Base-by-base conservation (phyloP, 2,329 filamentous ascomycete species). In the Talaromyces amestolkiae region DNA sequence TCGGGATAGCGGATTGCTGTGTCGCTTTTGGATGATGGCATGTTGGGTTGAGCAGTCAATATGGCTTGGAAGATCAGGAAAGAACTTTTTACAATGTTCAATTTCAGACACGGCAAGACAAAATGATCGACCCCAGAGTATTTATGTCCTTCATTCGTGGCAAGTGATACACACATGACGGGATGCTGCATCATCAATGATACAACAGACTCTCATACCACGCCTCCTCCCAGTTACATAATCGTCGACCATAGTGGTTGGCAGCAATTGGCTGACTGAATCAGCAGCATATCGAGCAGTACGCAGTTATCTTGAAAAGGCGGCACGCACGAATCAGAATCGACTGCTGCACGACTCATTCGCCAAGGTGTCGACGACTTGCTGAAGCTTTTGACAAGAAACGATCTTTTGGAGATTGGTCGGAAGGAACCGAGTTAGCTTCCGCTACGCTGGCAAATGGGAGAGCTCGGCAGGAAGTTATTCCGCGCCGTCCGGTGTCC, bases 11-110 rank as follows among this genome's bases (percentile, higher is more conserved):
- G 72, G 53, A 71, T 66, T 8, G 69, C 58, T 3, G 68, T 70
- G 7, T 74, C 72, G 66, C 68, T 69, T 69, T 72, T 75, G 54
- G 74, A 74, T 51, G 69, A 64, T 39, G 72, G 69, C 74, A 76
- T 37, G 31, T 58, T 59, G 3, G 9, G 19, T 27, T 45, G 37
- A 31, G 27, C 27, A 31, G 31, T 54, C 49, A 22, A 19, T 37
- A 22, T 31, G 24, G n/a, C 27, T 53, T 31, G 49, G 4, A 33
- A 51, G 15, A n/a, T 31, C 15, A 11, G 51, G 31, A 22, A n/a
- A 54, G 35, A 54, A 11, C 24, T 35, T 54, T 31, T 35, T 22
- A 3, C 15, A 3, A 53, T 11, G 27, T 54, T 19, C 24, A 19
- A 15, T 3, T 56, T 56, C 8, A 22, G 35, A 27, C 10, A 56